These are phyloP conservation scores for Rhodotorula sp. DNA, from an alignment of 1,284 basidiomycete species.

Conservation along the genomic window DNA sequence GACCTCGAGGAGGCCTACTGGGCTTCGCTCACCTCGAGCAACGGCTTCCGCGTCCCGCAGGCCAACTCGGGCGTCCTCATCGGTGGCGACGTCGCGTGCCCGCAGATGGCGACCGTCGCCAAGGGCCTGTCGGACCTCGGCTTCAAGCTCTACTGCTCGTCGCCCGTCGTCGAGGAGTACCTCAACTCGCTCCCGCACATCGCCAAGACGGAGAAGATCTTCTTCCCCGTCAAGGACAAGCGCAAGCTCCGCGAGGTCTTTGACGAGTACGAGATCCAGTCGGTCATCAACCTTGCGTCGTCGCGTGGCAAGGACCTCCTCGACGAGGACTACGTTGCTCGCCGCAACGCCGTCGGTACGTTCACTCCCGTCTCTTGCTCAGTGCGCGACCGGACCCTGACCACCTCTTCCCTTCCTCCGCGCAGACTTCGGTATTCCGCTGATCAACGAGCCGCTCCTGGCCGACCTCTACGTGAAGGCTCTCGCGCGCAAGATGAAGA, in stretches of 20 bases:
- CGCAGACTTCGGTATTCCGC: conserved; percentile 59
- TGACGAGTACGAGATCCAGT: conserved; percentile 76
- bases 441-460: conserved; percentile 87
- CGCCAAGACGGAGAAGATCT: conserved; percentile 74
- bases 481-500: conserved; percentile 81
- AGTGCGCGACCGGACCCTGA: conserved; percentile 10
- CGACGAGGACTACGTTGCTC: conserved; percentile 96
- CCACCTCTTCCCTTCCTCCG: conserved; percentile 70
- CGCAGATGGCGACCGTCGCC: conserved; percentile 77
- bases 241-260: conserved; percentile 80
- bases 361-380: neutral
- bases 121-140: conserved; percentile 75
- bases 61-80: conserved; percentile 78
- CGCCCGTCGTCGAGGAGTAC: conserved; percentile 74
- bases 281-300: conserved; percentile 90
- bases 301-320: conserved; percentile 72
- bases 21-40: conserved; percentile 78
- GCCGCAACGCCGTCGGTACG: conserved; percentile 57
- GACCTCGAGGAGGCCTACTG: conserved; percentile 97
- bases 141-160: conserved; percentile 91
- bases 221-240: conserved; percentile 97
- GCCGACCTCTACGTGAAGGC: conserved; percentile 91
- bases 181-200: conserved; percentile 82
- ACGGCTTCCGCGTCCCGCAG: conserved; percentile 83
- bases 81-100: conserved; percentile 78